Conservation (phyloP, 805 yeast genomes). For the Lachancea mirantina region DNA sequence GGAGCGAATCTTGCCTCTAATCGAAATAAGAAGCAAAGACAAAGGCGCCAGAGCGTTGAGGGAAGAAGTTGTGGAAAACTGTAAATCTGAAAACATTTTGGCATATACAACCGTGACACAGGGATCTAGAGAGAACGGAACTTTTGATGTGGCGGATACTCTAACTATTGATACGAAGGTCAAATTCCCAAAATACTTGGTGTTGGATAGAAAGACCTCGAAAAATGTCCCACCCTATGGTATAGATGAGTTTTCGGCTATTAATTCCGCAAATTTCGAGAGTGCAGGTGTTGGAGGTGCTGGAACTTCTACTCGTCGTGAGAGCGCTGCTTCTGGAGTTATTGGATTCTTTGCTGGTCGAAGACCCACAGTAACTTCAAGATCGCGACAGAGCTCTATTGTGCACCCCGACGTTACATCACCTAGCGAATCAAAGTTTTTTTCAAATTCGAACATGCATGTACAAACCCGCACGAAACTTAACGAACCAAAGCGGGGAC, state of each 20-base stretch:
- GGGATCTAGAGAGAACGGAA: conserved; percentile 19
- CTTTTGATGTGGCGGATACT: conserved; percentile 20
- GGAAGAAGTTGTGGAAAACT: conserved; percentile 46
- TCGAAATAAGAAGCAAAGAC: conserved; percentile 57
- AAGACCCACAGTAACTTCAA: conserved; percentile 4
- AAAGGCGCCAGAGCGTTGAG: conserved; percentile 45
- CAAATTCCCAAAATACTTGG: conserved; percentile 25
- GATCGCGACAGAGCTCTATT: conserved; percentile 8
- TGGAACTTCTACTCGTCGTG: conserved; percentile 8
- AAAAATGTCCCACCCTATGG: conserved; percentile 30
- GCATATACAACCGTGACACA: conserved; percentile 36
- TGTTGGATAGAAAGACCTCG: conserved; percentile 18
- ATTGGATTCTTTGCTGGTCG: conserved; percentile 17
- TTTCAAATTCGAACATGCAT: conserved; percentile 16
- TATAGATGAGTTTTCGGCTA: conserved; percentile 20
- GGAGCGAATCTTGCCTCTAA: conserved; percentile 51
- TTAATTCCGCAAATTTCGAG: conserved; percentile 14
- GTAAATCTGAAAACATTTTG: conserved; percentile 54
- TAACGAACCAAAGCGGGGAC: conserved; percentile 28
- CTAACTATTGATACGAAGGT: conserved; percentile 22
- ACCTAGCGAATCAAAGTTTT: conserved; percentile 7
- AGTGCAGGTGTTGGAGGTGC: not conserved
- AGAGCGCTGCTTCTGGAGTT: conserved; percentile 14
- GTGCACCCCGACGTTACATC: not conserved
- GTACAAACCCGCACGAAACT: conserved; percentile 19